Conservation (phyloP, 2,329 filamentous ascomycete species). For the Alternaria ventricosa region DNA sequence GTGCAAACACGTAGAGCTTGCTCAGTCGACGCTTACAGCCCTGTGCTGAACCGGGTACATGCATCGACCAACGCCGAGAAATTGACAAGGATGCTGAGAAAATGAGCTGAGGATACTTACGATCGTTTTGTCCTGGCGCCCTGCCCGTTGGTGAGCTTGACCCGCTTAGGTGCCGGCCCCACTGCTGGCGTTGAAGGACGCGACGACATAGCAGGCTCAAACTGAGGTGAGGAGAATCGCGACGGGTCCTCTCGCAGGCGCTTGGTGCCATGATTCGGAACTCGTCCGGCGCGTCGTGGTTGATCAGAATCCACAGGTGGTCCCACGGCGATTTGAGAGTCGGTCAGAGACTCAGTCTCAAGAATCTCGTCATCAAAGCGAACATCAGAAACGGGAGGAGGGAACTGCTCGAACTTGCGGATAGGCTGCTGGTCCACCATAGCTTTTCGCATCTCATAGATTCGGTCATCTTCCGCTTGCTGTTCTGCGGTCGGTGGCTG, state of each 20-base stretch:
- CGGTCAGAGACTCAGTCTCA: constrained; percentile 46
- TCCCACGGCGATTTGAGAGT: constrained; percentile 45
- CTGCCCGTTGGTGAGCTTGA: constrained; percentile 46
- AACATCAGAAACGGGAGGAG: constrained; percentile 39
- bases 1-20: constrained; percentile 43
- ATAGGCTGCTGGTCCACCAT: constrained; percentile 36
- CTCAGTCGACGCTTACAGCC: constrained; percentile 36
- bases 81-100: constrained; percentile 16
- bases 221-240: constrained; percentile 40
- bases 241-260: constrained; percentile 40
- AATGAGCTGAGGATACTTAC: constrained; percentile 36
- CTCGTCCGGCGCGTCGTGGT: constrained; percentile 38
- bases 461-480: constrained; percentile 32
- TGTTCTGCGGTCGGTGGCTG: constrained; percentile 36
- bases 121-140: constrained; percentile 47
- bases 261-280: constrained; percentile 38
- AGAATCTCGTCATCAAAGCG: constrained; percentile 47
- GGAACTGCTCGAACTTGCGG: constrained; percentile 24
- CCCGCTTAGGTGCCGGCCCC: constrained; percentile 40
- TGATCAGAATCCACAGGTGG: constrained; percentile 41
- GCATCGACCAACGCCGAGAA: constrained; percentile 26
- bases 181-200: constrained; percentile 44
- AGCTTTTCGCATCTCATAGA: constrained; percentile 32
- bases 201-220: constrained; percentile 38
- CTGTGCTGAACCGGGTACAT: constrained; percentile 35